Percentiles rank a stretch among this genome's conserved stretches.
phyloP scores from a whole-genome alignment of 2,329 filamentous ascomycete species.

The Verruconis gallopava region DNA sequence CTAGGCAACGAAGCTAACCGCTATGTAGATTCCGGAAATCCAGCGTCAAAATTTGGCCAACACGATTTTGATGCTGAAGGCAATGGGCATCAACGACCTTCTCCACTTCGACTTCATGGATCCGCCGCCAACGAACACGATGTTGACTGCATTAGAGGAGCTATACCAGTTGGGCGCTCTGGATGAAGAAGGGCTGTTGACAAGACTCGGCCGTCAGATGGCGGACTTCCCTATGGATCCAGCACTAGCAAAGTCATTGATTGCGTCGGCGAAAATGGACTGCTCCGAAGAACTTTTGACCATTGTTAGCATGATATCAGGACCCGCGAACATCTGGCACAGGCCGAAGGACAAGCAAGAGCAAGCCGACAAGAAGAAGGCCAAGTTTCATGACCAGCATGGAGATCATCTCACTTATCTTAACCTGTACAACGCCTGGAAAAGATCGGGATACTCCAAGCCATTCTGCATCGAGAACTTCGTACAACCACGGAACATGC shows the following conservation, averaged over 20 bases:
- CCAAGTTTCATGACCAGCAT: slow-evolving; percentile 90
- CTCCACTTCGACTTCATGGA: slow-evolving; percentile 99
- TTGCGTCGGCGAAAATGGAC: slow-evolving; percentile 71
- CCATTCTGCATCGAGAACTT: slow-evolving; percentile 98
- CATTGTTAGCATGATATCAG: slow-evolving; percentile 86
- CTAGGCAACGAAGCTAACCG: no score
- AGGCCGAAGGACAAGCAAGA: slow-evolving; percentile 94
- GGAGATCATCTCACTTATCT: slow-evolving; percentile 90
- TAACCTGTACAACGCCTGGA: slow-evolving; percentile 98
- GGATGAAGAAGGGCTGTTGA: slow-evolving; percentile 89
- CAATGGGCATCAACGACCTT: slow-evolving; percentile 97
- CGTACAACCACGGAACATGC: slow-evolving; percentile 82
- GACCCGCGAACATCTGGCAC: slow-evolving; percentile 70
- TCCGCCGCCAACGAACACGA: slow-evolving; percentile 90
- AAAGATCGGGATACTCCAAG: slow-evolving; percentile 64
- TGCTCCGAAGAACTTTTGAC: slow-evolving; percentile 91
- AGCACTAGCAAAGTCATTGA: slow-evolving; percentile 76
- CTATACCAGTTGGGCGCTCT: slow-evolving; percentile 83
- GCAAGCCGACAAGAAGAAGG: slow-evolving; percentile 93
- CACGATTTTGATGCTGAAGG: slow-evolving; percentile 95
- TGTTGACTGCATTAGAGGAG: slow-evolving; percentile 91
- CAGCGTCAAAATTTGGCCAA: slow-evolving; percentile 85
- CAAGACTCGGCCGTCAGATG: slow-evolving; percentile 88
- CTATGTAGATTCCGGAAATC: slow-evolving; percentile 94
- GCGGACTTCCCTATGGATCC: slow-evolving; percentile 98